phyloP scores from a whole-genome alignment of 1,284 basidiomycete species.

The Apiotrichum montevideense region DNA sequence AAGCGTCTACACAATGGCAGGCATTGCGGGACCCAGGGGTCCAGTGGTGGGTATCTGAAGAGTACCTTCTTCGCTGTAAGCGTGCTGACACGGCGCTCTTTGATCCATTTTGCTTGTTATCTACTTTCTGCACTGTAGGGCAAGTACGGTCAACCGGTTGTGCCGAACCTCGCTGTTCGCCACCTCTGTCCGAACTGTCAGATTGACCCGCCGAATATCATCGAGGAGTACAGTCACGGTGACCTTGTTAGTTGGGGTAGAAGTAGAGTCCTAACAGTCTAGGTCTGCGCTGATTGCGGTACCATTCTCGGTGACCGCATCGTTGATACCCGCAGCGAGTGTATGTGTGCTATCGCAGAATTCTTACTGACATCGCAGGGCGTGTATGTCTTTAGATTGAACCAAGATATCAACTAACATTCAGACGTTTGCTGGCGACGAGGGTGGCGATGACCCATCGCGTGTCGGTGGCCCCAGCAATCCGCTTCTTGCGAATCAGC shows the following conservation, averaged over 20 bases:
- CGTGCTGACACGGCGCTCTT: not conserved
- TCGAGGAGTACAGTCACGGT: slow-evolving; percentile 95
- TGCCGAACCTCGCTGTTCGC: slow-evolving; percentile 67
- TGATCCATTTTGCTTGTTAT: not conserved
- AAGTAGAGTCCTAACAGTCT: not conserved
- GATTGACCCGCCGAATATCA: slow-evolving; percentile 84
- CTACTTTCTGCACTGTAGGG: slow-evolving; percentile 18
- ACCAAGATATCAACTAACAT: slow-evolving; percentile 6
- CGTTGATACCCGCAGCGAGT: slow-evolving; percentile 97
- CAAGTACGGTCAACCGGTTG: slow-evolving; percentile 53
- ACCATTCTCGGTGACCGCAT: slow-evolving; percentile 91
- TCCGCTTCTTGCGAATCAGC: slow-evolving; percentile 59
- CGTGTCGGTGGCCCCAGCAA: slow-evolving; percentile 97
- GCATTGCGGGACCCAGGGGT: slow-evolving; percentile 32
- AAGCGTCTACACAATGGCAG: slow-evolving; percentile 15
- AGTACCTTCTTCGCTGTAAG: not conserved
- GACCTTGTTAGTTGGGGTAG: slow-evolving; percentile 63
- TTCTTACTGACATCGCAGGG: slow-evolving; percentile 40
- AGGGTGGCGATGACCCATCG: slow-evolving; percentile 92
- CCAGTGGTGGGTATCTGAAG: slow-evolving; percentile 23
- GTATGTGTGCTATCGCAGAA: slow-evolving; percentile 44
- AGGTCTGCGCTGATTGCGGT: slow-evolving; percentile 83
- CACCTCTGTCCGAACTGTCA: slow-evolving; percentile 92
- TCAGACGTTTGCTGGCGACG: slow-evolving; percentile 97
- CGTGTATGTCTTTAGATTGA: slow-evolving; percentile 57